phyloP scores from a whole-genome alignment of 768 basidiomycete genomes.

The Ephemerocybe angulata region DNA sequence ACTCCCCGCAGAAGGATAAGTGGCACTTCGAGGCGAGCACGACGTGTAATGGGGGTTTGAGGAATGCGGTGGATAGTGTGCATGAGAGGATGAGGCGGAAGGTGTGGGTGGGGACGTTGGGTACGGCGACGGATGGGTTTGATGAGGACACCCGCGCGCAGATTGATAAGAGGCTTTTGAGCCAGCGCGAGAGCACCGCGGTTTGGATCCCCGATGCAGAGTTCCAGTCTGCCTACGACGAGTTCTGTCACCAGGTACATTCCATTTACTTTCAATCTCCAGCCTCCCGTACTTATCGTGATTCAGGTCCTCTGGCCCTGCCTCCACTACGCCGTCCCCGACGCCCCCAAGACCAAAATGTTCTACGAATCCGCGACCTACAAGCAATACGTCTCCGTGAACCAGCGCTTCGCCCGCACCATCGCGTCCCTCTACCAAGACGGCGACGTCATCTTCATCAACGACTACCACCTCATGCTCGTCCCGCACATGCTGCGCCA shows the following conservation, averaged over 20 bases:
- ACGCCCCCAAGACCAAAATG: conserved; percentile 79
- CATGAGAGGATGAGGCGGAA: conserved; percentile 47
- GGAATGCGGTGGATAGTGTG: conserved; percentile 76
- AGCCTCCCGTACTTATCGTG: conserved; percentile 19
- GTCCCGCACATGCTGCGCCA: conserved; percentile 81
- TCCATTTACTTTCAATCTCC: conserved; percentile 15
- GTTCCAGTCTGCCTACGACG: conserved; percentile 77
- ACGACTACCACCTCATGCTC: conserved; percentile 97
- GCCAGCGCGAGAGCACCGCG: conserved; percentile 37
- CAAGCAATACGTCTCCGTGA: conserved; percentile 85
- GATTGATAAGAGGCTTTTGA: conserved; percentile 51
- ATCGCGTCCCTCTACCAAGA: conserved; percentile 79
- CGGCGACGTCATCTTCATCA: conserved; percentile 89
- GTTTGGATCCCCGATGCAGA: conserved; percentile 84
- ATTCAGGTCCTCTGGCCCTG: conserved; percentile 76
- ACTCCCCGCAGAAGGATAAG: conserved; percentile 18
- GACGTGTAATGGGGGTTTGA: conserved; percentile 79
- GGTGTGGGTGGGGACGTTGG: conserved; percentile 71
- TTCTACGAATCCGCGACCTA: conserved; percentile 80
- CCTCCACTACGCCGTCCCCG: conserved; percentile 81
- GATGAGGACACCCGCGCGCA: conserved; percentile 50
- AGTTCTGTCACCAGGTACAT: conserved; percentile 78
- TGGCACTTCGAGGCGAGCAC: conserved; percentile 57
- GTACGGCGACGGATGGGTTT: conserved; percentile 65
- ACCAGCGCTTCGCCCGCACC: conserved; percentile 82